Evolutionary conservation across 2,329 filamentous ascomycete genomes (phyloP), one percentile per base, ranked within the genome.

Genomic region (Aspergillus fumigatus): DNA sequence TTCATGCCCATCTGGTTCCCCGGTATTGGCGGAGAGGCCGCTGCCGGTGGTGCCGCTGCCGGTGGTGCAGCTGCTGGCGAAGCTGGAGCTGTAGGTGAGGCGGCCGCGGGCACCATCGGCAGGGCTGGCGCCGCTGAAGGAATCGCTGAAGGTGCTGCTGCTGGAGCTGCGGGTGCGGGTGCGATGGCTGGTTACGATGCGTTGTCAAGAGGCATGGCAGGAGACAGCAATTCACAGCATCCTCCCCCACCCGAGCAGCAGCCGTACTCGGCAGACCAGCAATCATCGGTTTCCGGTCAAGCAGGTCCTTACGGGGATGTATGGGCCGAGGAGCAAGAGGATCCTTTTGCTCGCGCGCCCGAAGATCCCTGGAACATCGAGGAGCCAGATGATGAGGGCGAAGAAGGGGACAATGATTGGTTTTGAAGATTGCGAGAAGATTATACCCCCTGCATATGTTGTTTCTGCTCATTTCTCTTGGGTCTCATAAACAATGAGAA

Each of bases 161-260:
- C 80, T 54, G 77, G 79, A 17, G 77, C 71, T 40, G 77, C 76
- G 27, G 80, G 83, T 4, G 84, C 82, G 5, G 84, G 83, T 6
- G 80, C 82, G 1, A 80, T 86, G 74, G 84, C 83, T 35, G 84
- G 83, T 3, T 85, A 85, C 62, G 85, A 86, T 67, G 83, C 84
- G 4, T 84, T 86, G 82, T 81, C 83, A 58, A 70, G 82, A 58
- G 79, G 80, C 2, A 70, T 75, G 61, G 73, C 72, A 27, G 72
- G 72, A 19, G 62, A 68, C 26, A 59, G 59, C 21, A 58, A 59
- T 26, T 52, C 60, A 19, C 56, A 65, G 17, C 41, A 57, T 21
- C 48, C 57, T 11, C 51, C 63, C 23, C 7, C 19, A 14, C 54
- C 63, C 21, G 64, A 62, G 25, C 63, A 66, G 21, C 51, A 62